phyloP scores from a whole-genome alignment of 805 yeast species.

The Cyberlindnera meyerae region DNA sequence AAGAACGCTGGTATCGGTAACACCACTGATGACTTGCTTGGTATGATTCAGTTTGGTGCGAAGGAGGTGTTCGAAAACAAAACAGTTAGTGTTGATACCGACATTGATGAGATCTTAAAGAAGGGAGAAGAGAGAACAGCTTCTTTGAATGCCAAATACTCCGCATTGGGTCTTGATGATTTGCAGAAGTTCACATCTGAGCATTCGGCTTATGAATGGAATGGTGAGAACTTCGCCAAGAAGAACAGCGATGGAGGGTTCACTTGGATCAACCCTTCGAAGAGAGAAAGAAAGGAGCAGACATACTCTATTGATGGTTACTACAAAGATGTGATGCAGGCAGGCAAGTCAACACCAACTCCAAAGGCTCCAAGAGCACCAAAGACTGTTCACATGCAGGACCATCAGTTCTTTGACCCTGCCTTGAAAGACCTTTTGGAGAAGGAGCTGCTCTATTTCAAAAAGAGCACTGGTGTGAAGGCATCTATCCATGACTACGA shows the following conservation, averaged over 20 bases:
- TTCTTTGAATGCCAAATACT: constrained; percentile 73
- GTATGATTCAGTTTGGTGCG: constrained; percentile 98
- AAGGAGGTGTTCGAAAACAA: constrained; percentile 69
- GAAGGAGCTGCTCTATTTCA: constrained; percentile 61
- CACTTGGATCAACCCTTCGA: constrained; percentile 70
- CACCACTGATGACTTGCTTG: constrained; percentile 77
- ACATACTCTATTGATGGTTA: constrained; percentile 74
- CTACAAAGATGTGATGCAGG: constrained; percentile 60
- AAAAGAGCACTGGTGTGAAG: constrained; percentile 52
- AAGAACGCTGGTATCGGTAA: constrained; percentile 49
- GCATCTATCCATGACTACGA: constrained; percentile 58
- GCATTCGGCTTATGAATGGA: constrained; percentile 93
- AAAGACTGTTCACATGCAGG: constrained; percentile 57
- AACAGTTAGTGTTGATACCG: constrained; percentile 39
- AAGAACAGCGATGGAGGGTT: constrained; percentile 36
- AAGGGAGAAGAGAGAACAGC: constrained; percentile 82
- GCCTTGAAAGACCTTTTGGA: constrained; percentile 49
- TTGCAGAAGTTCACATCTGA: constrained; percentile 87
- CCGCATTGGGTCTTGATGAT: constrained; percentile 86
- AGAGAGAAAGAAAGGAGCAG: constrained; percentile 73
- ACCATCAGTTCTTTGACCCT: constrained; percentile 67
- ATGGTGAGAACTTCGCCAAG: constrained; percentile 65
- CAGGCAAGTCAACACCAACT: constrained; percentile 34
- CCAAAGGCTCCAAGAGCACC: constrained; percentile 53
- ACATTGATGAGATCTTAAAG: constrained; percentile 76